Evolutionary conservation across 768 basidiomycete species (phyloP).

Genomic region (Tulasnella sp.): DNA sequence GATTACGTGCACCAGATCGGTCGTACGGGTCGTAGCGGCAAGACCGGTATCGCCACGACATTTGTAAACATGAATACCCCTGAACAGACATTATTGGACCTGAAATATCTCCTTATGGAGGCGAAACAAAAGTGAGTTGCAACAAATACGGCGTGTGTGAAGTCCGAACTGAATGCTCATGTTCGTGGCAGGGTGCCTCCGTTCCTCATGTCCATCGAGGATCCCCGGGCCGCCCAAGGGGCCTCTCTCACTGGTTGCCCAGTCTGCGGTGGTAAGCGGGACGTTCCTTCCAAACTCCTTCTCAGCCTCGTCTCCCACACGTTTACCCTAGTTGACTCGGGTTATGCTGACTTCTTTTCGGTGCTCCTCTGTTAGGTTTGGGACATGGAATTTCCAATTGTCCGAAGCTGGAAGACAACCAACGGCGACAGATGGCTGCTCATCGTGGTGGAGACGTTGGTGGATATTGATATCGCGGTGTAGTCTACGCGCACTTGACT

Average conservation of each 20-base stretch:
- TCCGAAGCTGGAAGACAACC: conserved; percentile 93
- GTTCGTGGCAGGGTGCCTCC: conserved; percentile 75
- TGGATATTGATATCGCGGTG: conserved; percentile 51
- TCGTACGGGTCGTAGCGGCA: conserved; percentile 94
- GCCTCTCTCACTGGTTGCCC: conserved; percentile 85
- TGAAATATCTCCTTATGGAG: conserved; percentile 96
- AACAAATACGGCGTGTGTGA: not conserved
- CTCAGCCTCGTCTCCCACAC: conserved; percentile 1
- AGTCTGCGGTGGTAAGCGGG: conserved; percentile 82
- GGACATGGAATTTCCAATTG: conserved; percentile 95
- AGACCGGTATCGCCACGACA: conserved; percentile 98
- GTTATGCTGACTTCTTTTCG: conserved; percentile 10
- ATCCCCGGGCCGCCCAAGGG: conserved; percentile 80
- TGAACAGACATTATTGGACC: conserved; percentile 93
- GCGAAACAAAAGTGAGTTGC: conserved; percentile 89
- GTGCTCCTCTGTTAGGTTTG: conserved; percentile 58
- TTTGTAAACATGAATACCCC: conserved; percentile 98
- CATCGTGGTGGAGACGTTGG: conserved; percentile 72
- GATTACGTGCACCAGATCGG: conserved; percentile 99
- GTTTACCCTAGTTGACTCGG: not conserved
- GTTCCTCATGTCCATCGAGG: conserved; percentile 87
- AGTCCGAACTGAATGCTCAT: conserved; percentile 24
- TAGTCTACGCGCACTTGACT: not conserved
- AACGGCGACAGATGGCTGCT: conserved; percentile 87
- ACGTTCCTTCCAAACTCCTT: not conserved